phyloP scores from a whole-genome alignment of 2,329 filamentous ascomycete genomes.

The Pseudogymnoascus sp. region DNA sequence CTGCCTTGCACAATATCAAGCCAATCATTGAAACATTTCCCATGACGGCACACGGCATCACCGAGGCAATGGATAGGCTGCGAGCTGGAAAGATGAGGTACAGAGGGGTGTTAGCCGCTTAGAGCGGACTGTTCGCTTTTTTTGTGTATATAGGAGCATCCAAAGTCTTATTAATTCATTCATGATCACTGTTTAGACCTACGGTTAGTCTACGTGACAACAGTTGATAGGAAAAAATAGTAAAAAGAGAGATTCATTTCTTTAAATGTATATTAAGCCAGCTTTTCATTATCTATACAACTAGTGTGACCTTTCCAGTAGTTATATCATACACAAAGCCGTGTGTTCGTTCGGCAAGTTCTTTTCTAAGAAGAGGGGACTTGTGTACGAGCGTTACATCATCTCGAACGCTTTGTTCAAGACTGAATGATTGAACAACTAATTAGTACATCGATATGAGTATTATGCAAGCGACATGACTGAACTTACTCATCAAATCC shows the following conservation, averaged over 20 bases:
- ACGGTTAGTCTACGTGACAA: background rate
- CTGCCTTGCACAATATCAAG: conserved; percentile 50
- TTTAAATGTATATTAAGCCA: background rate
- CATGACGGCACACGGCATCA: conserved; percentile 45
- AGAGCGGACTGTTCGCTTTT: background rate
- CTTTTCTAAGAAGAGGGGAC: conserved; percentile 20
- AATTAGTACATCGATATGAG: background rate
- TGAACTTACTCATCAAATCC: conserved; percentile 21
- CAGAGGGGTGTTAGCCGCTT: conserved; percentile 35
- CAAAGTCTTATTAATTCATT: background rate
- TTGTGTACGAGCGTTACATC: conserved; percentile 21
- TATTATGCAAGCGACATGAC: background rate
- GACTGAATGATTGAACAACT: conserved; percentile 10
- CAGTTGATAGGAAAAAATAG: background rate
- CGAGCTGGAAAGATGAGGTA: conserved; percentile 48
- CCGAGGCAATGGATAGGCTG: conserved; percentile 49
- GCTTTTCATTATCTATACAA: background rate
- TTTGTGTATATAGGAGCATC: background rate
- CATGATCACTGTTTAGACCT: background rate
- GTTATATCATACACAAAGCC: conserved; percentile 24
- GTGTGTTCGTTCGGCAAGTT: conserved; percentile 17
- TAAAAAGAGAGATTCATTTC: background rate
- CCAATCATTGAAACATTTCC: conserved; percentile 50
- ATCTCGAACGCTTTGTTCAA: conserved; percentile 22
- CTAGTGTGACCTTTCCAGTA: conserved; percentile 19